These are phyloP conservation scores for Fusarium nisikadoi DNA, from an alignment of 2,329 filamentous ascomycete genomes.

Conservation along the genomic window DNA sequence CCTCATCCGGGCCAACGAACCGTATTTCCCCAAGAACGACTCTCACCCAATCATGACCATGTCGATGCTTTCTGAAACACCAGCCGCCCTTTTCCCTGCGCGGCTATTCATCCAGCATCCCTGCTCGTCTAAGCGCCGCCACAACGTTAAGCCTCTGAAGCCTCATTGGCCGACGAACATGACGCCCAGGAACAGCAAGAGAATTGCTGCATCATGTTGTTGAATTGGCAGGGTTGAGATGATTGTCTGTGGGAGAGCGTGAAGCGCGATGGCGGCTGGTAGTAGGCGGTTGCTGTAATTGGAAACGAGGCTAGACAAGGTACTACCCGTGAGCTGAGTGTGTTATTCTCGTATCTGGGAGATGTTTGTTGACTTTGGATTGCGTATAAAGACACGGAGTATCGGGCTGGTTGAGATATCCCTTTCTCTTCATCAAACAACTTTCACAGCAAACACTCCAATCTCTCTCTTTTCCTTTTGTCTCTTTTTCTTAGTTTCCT, in stretches of 20 bases:
- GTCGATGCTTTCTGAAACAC: slow-evolving; percentile 22
- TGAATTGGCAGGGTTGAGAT: slow-evolving; percentile 4
- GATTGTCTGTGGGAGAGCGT: slow-evolving; percentile 2
- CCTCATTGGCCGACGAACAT: slow-evolving; percentile 18
- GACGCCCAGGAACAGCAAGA: slow-evolving; percentile 8
- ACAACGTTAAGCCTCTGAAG: slow-evolving; percentile 8
- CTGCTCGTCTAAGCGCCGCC: slow-evolving; percentile 36
- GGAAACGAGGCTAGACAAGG: slow-evolving; percentile 40
- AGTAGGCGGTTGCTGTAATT: slow-evolving; percentile 42
- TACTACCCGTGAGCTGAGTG: background rate
- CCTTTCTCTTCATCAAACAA: slow-evolving; percentile 39
- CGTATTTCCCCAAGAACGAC: background rate
- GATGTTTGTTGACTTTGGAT: slow-evolving; percentile 12
- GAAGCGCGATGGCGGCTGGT: slow-evolving; percentile 37
- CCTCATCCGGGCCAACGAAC: slow-evolving; percentile 33
- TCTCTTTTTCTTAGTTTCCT: slow-evolving; percentile 44
- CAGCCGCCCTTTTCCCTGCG: slow-evolving; percentile 23
- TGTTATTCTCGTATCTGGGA: background rate
- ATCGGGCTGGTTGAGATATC: slow-evolving; percentile 9
- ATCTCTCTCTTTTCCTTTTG: slow-evolving; percentile 37
- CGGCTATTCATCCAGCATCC: slow-evolving; percentile 28
- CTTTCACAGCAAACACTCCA: slow-evolving; percentile 34
- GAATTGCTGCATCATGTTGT: slow-evolving; percentile 20
- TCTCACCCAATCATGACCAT: slow-evolving; percentile 38
- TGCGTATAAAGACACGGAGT: slow-evolving; percentile 42